These are phyloP conservation scores for Scheffersomyces spartinae DNA, from an alignment of 805 yeast species.

Conservation along the genomic window DNA sequence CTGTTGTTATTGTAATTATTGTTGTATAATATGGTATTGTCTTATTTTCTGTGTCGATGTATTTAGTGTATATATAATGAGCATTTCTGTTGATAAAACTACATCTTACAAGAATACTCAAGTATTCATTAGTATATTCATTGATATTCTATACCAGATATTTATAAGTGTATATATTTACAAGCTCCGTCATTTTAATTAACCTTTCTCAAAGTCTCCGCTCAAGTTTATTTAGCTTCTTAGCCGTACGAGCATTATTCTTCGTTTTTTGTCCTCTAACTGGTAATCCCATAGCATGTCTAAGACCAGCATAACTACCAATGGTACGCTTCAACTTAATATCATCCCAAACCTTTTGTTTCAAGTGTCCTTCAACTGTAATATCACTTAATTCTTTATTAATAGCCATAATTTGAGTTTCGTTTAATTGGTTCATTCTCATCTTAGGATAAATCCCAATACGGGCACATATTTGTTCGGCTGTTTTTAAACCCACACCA, in stretches of 20 bases:
- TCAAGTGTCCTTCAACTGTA: conserved; percentile 72
- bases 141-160: no score
- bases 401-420: conserved; percentile 74
- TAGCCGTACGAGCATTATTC: conserved; percentile 85
- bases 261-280: conserved; percentile 81
- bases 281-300: conserved; percentile 70
- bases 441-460: conserved; percentile 86
- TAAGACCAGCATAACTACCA: conserved; percentile 78
- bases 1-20: no score
- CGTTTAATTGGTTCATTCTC: conserved; percentile 88
- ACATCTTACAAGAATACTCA: no score
- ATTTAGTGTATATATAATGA: no score
- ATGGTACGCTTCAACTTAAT: conserved; percentile 69
- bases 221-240: conserved; percentile 67
- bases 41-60: no score
- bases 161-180: no score
- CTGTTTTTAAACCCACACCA: conserved; percentile 73
- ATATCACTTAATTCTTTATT: conserved; percentile 79
- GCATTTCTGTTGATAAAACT: no score
- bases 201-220: conserved; percentile 30
- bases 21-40: no score
- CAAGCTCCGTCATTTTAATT: no score
- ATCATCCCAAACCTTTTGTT: conserved; percentile 65
- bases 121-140: no score
- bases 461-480: conserved; percentile 70